Base-by-base conservation (phyloP, 2,329 filamentous ascomycete species). In the Fusarium caatingaense region DNA sequence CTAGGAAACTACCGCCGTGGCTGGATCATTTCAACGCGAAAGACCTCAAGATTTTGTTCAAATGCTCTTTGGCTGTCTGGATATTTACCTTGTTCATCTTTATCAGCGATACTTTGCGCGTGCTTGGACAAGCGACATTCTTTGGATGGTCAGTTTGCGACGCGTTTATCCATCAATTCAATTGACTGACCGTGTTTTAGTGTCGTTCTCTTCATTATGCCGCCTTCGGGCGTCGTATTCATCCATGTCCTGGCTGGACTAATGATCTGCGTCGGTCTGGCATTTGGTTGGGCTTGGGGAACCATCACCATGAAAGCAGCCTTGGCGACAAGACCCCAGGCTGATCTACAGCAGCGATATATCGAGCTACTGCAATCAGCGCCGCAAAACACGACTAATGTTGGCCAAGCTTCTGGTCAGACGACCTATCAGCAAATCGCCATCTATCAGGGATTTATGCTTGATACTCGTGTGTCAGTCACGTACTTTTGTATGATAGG, bases 41-140 rank as follows among this genome's bases (percentile, higher is more conserved):
- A 12, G 70, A 72, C 42, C 69, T 72, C 20, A 72, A 72, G 54
- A 72, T 60, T 49, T 50, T 72, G n/a, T 68, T 72, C 57, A 68
- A 68, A 44, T 72, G 70, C 28, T 66, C 57, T 4, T 13, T 72
- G 15, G 69, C 70, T n/a, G 66, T 72, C 6, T 72, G 70, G 70
- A 60, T 72, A 8, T 60, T 72, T n/a, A 72, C 66, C 8, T 28
- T 72, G 6, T 66, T 72, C 8, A 72, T 72, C 18, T 34, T 62
- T 45, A 72, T 72, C 53, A 64, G 53, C 10, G 69, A 69, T 8
- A 72, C 66, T 0, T 28, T 72, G 21, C 62, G 67, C 13, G 56
- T 60, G 0, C 60, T 72, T 7, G 69, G 69, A 12, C 69, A 69
- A 28, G 51, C 61, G 11, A 47, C 60, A 5, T 64, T 64, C 3